Evolutionary conservation across 2,329 filamentous ascomycete genomes (phyloP).

Genomic region (Aspergillus intermedius): DNA sequence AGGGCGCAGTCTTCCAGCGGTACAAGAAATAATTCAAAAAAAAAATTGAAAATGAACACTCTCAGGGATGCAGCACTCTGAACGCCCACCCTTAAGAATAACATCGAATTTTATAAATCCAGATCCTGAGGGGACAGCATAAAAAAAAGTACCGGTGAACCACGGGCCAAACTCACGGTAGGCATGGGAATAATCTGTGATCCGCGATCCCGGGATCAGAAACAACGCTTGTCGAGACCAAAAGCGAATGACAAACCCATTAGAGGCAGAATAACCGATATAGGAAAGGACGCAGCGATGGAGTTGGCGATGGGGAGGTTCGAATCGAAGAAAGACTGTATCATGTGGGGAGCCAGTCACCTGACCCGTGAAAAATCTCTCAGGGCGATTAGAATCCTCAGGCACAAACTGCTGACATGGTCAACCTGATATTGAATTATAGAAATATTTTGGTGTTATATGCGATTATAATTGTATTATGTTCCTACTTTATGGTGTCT

Average conservation of each 20-base stretch:
- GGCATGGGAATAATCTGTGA: constrained; percentile 21
- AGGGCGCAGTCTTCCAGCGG: too few species aligned
- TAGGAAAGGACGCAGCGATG: neutral
- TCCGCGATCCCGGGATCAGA: constrained; percentile 12
- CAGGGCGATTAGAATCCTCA: constrained; percentile 11
- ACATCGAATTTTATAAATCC: neutral
- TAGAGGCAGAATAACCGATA: neutral
- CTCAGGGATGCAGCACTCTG: too few species aligned
- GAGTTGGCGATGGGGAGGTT: constrained; percentile 12
- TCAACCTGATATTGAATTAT: too few species aligned
- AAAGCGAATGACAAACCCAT: neutral
- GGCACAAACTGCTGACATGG: constrained; percentile 7
- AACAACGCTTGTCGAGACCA: constrained; percentile 6
- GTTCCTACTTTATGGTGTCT: too few species aligned
- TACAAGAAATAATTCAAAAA: too few species aligned
- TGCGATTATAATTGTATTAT: too few species aligned
- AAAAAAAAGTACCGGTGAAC: constrained; percentile 4
- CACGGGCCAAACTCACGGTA: constrained; percentile 27
- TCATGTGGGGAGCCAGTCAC: constrained; percentile 16
- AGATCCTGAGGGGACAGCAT: neutral
- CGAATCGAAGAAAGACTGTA: neutral
- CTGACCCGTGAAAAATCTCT: constrained; percentile 22
- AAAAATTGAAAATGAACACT: too few species aligned
- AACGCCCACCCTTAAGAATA: too few species aligned
- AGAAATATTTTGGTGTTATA: too few species aligned